Base-by-base conservation (phyloP, 257 asterid species). In the Mitragyna speciosa region DNA sequence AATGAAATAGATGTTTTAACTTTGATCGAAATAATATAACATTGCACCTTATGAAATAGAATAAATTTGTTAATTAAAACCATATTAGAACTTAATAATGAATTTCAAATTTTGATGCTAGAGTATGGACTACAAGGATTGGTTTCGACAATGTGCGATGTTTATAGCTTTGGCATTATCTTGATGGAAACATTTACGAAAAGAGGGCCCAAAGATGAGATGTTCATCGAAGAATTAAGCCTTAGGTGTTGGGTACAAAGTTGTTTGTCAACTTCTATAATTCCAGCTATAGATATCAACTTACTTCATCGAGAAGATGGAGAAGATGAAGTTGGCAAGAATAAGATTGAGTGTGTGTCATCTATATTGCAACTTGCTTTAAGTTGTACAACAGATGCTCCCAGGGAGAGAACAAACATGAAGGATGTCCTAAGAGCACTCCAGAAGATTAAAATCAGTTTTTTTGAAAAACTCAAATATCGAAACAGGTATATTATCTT, bases 301-400 rank as follows among this genome's bases (percentile, higher is more conserved):
- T 61, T 77, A 49, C 9, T 77, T 6, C 19, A 47, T 11, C 14
- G 28, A 8, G 82, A 65, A 8, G 54, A 77, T 12, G 71, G 28
- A 8, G 82, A 65, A 8, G 54, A 77, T 12, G 71, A 77, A 65
- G 9, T 24, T 30, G 22, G 17, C 20, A 24, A 2, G 6, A 20
- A 64, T 3, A 77, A 70, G 63, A 12, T 77, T 24, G 58, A 36
- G 16, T 70, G 66, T 15, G 20, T 76, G 15, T 58, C 73, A 56
- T 81, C 76, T 7, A 58, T 81, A 16, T 7, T 81, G 77, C 66
- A 75, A 24, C 71, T 81, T 52, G 69, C 85, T 22, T 70, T 82
- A 75, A 61, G 24, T 51, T 82, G 85, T 47, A 70, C 75, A 20
- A 41, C 24, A 2, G 76, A 82, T 36, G 72, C 65, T 56, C 70